Evolutionary conservation across 2,329 filamentous ascomycete species (phyloP).

Genomic region (Paracamarosporium sp.): DNA sequence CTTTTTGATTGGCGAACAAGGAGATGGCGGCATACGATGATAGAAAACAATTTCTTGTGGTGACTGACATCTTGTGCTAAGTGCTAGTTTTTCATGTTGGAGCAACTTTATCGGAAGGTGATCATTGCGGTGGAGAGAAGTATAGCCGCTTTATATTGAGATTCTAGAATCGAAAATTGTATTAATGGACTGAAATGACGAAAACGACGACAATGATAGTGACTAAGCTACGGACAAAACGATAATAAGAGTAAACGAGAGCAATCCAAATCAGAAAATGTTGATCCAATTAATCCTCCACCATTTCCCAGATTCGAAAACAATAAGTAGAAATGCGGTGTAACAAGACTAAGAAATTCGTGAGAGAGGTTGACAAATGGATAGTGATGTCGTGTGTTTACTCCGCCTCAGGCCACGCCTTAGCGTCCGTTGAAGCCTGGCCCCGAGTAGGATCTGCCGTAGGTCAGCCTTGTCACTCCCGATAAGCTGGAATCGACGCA

Average conservation of each 20-base stretch:
- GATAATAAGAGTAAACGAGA: not conserved
- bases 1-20: too few relatives aligned
- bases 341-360: not conserved
- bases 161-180: too few relatives aligned
- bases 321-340: not conserved
- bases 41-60: too few relatives aligned
- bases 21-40: too few relatives aligned
- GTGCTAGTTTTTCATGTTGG: too few relatives aligned
- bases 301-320: not conserved
- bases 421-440: not conserved
- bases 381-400: not conserved
- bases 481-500: not conserved
- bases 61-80: too few relatives aligned
- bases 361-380: not conserved
- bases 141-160: too few relatives aligned
- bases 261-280: not conserved
- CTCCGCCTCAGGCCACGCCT: conserved; percentile 2
- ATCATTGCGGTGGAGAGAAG: too few relatives aligned
- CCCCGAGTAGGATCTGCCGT: conserved; percentile 5
- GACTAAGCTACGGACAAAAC: not conserved
- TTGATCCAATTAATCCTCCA: not conserved
- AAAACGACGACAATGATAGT: too few relatives aligned
- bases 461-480: conserved; percentile 2
- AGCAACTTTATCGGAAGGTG: too few relatives aligned
- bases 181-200: too few relatives aligned